Conservation (phyloP, 2,329 filamentous ascomycete genomes). For the Trichoderma breve region DNA sequence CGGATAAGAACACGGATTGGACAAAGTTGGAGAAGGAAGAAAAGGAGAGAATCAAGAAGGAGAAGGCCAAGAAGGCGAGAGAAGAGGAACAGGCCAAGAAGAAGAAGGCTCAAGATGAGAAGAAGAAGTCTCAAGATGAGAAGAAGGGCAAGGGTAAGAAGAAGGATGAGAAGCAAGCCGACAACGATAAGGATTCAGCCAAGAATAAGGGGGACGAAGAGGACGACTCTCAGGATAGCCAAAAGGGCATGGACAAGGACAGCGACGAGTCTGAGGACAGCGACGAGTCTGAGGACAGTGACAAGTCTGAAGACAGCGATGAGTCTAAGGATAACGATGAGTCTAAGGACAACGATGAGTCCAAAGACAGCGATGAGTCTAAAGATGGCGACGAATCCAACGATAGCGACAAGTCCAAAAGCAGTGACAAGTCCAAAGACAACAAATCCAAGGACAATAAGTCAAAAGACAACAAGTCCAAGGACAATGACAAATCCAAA, state of each 20-base stretch:
- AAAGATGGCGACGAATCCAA: background rate
- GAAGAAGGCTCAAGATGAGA: slow-evolving; percentile 27
- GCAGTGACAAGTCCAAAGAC: slow-evolving; percentile 13
- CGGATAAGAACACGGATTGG: slow-evolving; percentile 45
- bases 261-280: background rate
- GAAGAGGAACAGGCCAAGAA: slow-evolving; percentile 30
- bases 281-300: background rate
- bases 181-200: slow-evolving; percentile 15
- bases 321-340: background rate
- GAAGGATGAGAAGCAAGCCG: slow-evolving; percentile 22
- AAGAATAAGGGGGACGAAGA: slow-evolving; percentile 18
- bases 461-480: background rate
- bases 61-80: slow-evolving; percentile 34
- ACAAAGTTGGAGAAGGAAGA: slow-evolving; percentile 44
- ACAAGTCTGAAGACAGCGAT: background rate
- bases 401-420: slow-evolving; percentile 8
- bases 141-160: slow-evolving; percentile 28
- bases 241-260: background rate
- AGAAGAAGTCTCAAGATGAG: slow-evolving; percentile 29
- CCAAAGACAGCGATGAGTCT: background rate
- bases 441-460: background rate
- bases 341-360: background rate
- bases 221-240: background rate
- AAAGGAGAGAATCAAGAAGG: slow-evolving; percentile 36
- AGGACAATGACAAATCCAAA: background rate